Conservation (phyloP, 805 yeast species). For the Cyberlindnera mycetangii region DNA sequence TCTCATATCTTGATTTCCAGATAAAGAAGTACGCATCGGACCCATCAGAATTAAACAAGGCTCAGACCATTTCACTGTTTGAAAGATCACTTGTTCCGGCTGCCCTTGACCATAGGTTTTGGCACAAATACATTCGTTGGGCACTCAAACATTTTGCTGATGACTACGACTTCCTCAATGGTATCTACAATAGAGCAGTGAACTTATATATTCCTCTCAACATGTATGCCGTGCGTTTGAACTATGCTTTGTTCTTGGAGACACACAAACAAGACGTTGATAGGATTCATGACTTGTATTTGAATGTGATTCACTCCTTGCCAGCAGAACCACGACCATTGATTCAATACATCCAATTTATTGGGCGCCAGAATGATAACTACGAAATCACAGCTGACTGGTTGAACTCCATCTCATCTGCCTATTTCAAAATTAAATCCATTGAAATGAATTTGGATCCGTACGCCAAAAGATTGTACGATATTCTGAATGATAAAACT, state of each 20-base stretch:
- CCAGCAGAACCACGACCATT: slow-evolving; percentile 19
- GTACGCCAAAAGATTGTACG: slow-evolving; percentile 26
- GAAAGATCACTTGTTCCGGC: slow-evolving; percentile 74
- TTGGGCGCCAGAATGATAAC: slow-evolving; percentile 19
- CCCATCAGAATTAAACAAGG: slow-evolving; percentile 17
- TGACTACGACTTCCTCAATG: slow-evolving; percentile 34
- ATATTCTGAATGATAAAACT: slow-evolving; percentile 39
- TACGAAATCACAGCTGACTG: slow-evolving; percentile 22
- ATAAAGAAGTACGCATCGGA: slow-evolving; percentile 31
- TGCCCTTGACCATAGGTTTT: slow-evolving; percentile 54
- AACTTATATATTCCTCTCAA: slow-evolving; percentile 35
- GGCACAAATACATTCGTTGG: slow-evolving; percentile 69
- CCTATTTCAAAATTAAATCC: slow-evolving; percentile 16
- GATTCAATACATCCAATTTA: slow-evolving; percentile 24
- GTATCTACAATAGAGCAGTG: slow-evolving; percentile 51
- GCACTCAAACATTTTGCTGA: slow-evolving; percentile 32
- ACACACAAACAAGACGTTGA: slow-evolving; percentile 11
- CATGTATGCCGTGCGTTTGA: slow-evolving; percentile 16
- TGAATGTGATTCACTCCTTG: slow-evolving; percentile 13
- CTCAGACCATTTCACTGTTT: slow-evolving; percentile 46
- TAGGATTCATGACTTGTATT: slow-evolving; percentile 22
- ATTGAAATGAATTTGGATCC: slow-evolving; percentile 15
- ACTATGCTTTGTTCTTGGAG: slow-evolving; percentile 25
- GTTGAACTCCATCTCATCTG: slow-evolving; percentile 25
- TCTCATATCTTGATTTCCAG: slow-evolving; percentile 56